phyloP scores from a whole-genome alignment of 208 protist genomes.

The Trichomonas gallinae region DNA sequence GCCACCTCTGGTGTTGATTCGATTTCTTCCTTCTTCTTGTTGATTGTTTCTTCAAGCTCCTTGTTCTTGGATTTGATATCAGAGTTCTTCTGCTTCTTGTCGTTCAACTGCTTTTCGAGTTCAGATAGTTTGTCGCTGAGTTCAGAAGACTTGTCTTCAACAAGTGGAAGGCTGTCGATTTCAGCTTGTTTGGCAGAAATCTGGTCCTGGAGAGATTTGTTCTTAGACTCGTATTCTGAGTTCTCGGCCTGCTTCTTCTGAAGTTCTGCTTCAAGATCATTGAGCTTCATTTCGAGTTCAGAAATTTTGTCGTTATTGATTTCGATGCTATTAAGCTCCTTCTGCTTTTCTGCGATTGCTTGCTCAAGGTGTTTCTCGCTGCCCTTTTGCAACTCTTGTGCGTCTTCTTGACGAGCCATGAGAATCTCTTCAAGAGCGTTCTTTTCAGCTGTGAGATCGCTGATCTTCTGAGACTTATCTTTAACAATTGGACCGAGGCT shows the following conservation, averaged over 20 bases:
- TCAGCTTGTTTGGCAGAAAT: neutral
- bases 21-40: neutral
- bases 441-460: too few relatives aligned
- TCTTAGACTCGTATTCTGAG: neutral
- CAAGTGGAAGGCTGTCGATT: neutral
- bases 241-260: neutral
- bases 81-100: neutral
- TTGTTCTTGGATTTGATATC: neutral
- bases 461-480: too few relatives aligned
- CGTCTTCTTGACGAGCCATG: too few relatives aligned
- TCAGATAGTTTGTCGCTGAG: neutral
- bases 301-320: neutral
- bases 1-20: neutral
- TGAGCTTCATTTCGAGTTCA: neutral
- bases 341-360: neutral
- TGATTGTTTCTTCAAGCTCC: neutral
- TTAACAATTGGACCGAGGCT: too few relatives aligned
- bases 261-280: too few relatives aligned
- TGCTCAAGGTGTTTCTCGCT: neutral
- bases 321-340: neutral
- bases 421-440: too few relatives aligned
- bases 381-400: too few relatives aligned
- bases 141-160: too few relatives aligned
- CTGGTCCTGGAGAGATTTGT: neutral
- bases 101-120: neutral